Evolutionary conservation across 805 yeast genomes (phyloP).

Genomic region (Candida endomychidarum): DNA sequence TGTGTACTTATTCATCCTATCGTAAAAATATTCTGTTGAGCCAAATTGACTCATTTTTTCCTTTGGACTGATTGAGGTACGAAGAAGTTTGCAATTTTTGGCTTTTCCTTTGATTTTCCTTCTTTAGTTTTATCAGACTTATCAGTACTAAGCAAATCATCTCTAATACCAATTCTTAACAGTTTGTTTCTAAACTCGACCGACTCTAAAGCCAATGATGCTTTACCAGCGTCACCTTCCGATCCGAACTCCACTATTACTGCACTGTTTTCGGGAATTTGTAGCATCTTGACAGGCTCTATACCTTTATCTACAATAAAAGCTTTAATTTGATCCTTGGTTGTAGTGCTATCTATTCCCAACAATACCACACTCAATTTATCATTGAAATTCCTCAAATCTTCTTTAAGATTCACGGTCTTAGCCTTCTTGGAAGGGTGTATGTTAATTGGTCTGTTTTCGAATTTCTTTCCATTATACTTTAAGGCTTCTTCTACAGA

Average conservation of each 20-base stretch:
- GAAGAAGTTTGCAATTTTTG: too few species aligned
- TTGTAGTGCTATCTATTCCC: conserved; percentile 11
- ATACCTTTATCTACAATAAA: conserved; percentile 8
- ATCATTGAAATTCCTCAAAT: conserved; percentile 18
- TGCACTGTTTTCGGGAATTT: conserved; percentile 21
- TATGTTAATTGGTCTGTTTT: conserved; percentile 50
- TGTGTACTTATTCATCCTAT: too few species aligned
- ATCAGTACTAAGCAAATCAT: conserved; percentile 1
- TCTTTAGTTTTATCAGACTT: too few species aligned
- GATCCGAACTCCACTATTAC: conserved; percentile 8
- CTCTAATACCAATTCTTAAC: conserved; percentile 7
- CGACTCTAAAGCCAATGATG: conserved; percentile 10
- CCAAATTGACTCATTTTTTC: neutral
- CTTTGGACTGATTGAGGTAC: conserved; percentile 11
- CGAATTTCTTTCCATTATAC: conserved; percentile 41
- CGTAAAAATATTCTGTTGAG: too few species aligned
- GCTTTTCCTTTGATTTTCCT: too few species aligned
- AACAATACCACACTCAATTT: conserved; percentile 9
- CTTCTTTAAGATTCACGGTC: conserved; percentile 2
- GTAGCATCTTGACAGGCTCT: neutral
- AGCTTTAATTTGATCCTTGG: conserved; percentile 35
- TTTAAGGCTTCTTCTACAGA: conserved; percentile 49
- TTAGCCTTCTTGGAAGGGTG: conserved; percentile 20
- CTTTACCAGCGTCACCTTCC: conserved; percentile 12
- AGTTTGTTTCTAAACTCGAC: conserved; percentile 2